Percentiles rank a stretch among this genome's conserved stretches.
Evolutionary conservation across 306 rosid genomes (phyloP).

Genomic region (Vicia villosa): DNA sequence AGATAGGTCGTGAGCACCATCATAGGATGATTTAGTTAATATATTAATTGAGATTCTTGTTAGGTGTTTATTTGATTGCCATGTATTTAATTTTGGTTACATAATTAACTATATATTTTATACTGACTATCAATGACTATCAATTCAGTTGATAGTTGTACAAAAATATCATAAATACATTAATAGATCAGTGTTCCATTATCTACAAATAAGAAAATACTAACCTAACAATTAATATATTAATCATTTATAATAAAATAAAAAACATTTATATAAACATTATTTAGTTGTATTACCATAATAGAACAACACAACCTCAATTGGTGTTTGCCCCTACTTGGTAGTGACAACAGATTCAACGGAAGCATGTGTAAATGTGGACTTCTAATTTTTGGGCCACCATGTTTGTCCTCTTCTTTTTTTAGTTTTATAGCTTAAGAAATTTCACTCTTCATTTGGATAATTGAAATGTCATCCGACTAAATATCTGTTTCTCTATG

Average conservation of each 20-base stretch:
- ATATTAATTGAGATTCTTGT: conserved; percentile 31
- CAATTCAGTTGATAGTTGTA: too few species aligned
- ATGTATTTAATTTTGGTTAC: conserved; percentile 6
- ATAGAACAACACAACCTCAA: conserved; percentile 18
- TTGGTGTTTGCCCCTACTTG: conserved; percentile 25
- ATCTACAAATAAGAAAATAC: too few species aligned
- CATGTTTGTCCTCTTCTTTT: background rate
- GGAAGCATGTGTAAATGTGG: conserved; percentile 35
- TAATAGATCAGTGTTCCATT: too few species aligned
- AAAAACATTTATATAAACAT: background rate
- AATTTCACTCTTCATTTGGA: too few species aligned
- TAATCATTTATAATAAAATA: too few species aligned
- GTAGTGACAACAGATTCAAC: background rate
- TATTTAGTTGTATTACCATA: conserved; percentile 12
- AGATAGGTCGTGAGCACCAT: conserved; percentile 59
- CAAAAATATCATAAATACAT: too few species aligned
- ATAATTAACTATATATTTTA: background rate
- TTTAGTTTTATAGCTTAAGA: too few species aligned
- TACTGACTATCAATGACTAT: too few species aligned
- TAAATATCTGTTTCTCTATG: too few species aligned
- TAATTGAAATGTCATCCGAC: too few species aligned
- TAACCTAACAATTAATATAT: too few species aligned
- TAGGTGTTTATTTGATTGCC: conserved; percentile 20
- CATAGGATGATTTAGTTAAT: conserved; percentile 12
- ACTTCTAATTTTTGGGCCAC: conserved; percentile 37